Conservation (phyloP, 495 filamentous ascomycete species). For the Delitschia confertaspora region DNA sequence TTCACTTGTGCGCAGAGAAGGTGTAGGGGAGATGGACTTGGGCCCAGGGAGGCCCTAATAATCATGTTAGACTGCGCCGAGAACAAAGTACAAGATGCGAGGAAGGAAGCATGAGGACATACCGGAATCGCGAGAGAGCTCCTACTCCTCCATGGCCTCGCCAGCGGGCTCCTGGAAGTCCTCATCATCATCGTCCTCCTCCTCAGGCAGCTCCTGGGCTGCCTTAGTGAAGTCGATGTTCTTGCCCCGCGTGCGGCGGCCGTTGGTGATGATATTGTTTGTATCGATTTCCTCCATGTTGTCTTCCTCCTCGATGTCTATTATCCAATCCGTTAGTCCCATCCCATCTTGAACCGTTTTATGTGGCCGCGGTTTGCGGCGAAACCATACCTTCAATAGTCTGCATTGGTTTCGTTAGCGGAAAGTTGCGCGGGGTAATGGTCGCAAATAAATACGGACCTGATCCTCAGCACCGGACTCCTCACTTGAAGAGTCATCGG, state of each 20-base stretch:
- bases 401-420: slow-evolving; percentile 15
- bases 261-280: slow-evolving; percentile 70
- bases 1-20: background rate
- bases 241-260: slow-evolving; percentile 68
- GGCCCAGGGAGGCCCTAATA: background rate
- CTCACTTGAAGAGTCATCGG: slow-evolving; percentile 27
- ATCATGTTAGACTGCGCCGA: background rate
- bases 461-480: slow-evolving; percentile 30
- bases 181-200: slow-evolving; percentile 32
- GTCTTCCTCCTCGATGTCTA: slow-evolving; percentile 63
- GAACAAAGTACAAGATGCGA: too few species aligned
- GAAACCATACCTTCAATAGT: slow-evolving; percentile 19
- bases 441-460: slow-evolving; percentile 17
- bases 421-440: slow-evolving; percentile 4
- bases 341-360: background rate
- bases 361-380: background rate
- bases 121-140: slow-evolving; percentile 3
- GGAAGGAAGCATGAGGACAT: slow-evolving; percentile 2
- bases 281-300: slow-evolving; percentile 84
- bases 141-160: slow-evolving; percentile 34
- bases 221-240: slow-evolving; percentile 39
- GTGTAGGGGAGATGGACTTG: background rate
- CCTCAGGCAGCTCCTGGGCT: slow-evolving; percentile 28
- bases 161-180: slow-evolving; percentile 34
- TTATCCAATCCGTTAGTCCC: slow-evolving; percentile 12